A percentile compares a stretch with the other conserved stretches of the same genome.
Evolutionary conservation across 2,329 filamentous ascomycete genomes (phyloP).

Genomic region (Sporothrix mexicana): DNA sequence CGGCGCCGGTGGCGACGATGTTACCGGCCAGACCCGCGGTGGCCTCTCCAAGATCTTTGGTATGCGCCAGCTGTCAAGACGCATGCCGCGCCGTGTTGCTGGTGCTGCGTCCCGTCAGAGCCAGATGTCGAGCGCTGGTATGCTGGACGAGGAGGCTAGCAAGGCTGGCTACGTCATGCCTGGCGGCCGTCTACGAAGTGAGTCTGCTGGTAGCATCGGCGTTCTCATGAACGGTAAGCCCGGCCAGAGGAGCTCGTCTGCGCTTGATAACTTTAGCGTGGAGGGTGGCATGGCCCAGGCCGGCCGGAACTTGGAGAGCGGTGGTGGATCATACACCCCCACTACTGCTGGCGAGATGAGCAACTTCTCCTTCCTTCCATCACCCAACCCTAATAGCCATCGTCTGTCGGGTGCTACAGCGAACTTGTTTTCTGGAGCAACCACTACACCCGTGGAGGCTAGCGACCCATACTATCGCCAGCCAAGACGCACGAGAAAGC

Average conservation of each 20-base stretch:
- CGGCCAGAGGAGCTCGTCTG: constrained; percentile 61
- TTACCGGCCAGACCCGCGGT: constrained; percentile 73
- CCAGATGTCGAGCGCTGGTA: constrained; percentile 80
- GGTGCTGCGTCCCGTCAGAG: constrained; percentile 72
- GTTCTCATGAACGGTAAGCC: constrained; percentile 51
- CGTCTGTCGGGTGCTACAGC: neutral
- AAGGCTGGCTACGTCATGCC: constrained; percentile 64
- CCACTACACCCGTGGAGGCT: constrained; percentile 54
- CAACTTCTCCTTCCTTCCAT: constrained; percentile 73
- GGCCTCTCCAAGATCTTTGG: constrained; percentile 90
- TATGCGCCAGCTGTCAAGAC: constrained; percentile 82
- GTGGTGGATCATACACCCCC: constrained; percentile 69
- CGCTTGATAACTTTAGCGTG: constrained; percentile 56
- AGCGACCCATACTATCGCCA: constrained; percentile 88
- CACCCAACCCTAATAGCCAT: constrained; percentile 54
- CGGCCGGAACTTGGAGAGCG: constrained; percentile 58
- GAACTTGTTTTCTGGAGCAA: neutral
- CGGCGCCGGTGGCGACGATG: constrained; percentile 79
- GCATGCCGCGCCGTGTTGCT: constrained; percentile 64
- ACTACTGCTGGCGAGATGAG: constrained; percentile 73
- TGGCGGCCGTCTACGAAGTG: constrained; percentile 62
- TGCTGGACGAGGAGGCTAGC: constrained; percentile 73
- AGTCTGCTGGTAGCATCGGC: constrained; percentile 65
- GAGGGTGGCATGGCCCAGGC: constrained; percentile 53
- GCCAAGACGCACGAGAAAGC: constrained; percentile 65